A percentile compares a stretch with the other conserved stretches of the same genome.
Conservation (phyloP, 345 rosid genomes). For the Schrenkiella parvula region DNA sequence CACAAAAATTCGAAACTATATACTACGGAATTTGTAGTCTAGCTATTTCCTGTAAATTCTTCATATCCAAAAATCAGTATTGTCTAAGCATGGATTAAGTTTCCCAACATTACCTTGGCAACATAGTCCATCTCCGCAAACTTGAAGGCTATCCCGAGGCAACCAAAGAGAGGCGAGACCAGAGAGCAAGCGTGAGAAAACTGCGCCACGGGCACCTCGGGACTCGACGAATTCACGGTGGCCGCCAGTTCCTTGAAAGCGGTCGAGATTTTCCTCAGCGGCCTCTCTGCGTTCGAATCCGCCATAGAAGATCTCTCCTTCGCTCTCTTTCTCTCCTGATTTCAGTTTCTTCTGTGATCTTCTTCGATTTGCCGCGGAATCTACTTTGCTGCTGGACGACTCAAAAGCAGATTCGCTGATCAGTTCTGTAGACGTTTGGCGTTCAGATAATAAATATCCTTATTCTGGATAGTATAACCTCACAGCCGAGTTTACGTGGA, state of each 20-base stretch:
- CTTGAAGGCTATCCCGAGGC: slow-evolving; percentile 93
- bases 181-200: slow-evolving; percentile 85
- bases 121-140: slow-evolving; percentile 95
- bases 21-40: neutral
- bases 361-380: slow-evolving; percentile 31
- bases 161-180: slow-evolving; percentile 90
- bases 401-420: slow-evolving; percentile 22
- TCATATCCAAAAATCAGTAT: neutral
- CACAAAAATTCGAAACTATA: neutral
- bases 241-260: slow-evolving; percentile 63
- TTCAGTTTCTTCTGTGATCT: neutral
- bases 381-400: slow-evolving; percentile 21
- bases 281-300: slow-evolving; percentile 39
- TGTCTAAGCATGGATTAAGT: neutral
- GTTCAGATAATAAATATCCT: neutral
- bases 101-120: slow-evolving; percentile 57
- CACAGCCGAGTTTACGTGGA: neutral
- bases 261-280: slow-evolving; percentile 55
- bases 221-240: slow-evolving; percentile 38
- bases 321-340: neutral
- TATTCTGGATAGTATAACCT: neutral
- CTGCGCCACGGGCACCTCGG: slow-evolving; percentile 56
- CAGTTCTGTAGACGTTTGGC: slow-evolving; percentile 10
- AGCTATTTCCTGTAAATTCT: neutral
- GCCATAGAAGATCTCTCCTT: slow-evolving; percentile 37